Evolutionary conservation across 1,139 yeast genomes (phyloP), one percentile per base, ranked within the genome.

Genomic region (Suhomyces guaymorum): DNA sequence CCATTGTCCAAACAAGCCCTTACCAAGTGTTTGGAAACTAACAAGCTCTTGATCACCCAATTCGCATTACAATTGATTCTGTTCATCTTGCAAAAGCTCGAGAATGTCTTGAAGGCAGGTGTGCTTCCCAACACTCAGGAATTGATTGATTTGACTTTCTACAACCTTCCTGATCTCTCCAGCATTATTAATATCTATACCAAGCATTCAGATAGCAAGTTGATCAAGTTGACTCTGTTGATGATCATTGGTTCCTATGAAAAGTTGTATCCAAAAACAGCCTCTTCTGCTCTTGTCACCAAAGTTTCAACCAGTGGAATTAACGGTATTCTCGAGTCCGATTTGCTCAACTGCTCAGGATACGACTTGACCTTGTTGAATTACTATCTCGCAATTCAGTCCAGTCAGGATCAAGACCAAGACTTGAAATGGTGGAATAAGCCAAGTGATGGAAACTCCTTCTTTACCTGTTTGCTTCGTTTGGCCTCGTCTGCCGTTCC

Each of bases 381-480:
- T 43, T 65, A 58, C 38, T 63, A 59, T 48, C 54, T 73, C 23
- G 49, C 66, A 4, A 64, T 68, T 22, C 70, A 76, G 35, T 54
- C 73, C 18, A 61, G 61, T 44, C 48, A 57, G 35, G 68, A 51
- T 33, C 48, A 50, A 39, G 65, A 58, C 24, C 66, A 61, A 35
- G 70, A 64, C 24, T 51, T 66, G 30, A 65, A 65, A 38, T 82
- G 83, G 70, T 85, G 92, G 90, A 82, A 85, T 74, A 78, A 73
- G 43, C 57, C 70, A 16, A 58, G 69, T 4, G 62, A 60, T 3
- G 51, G 55, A 2, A 63, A 66, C 39, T 78, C 88, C 0, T 64
- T 82, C 36, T 83, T 84, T 50, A 74, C 86, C 0, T 73, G 76
- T 10, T 60, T 86, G 38, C 48, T 83, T 27, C 72, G 75, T 43